These are phyloP conservation scores for Candida insectalens DNA, from an alignment of 805 yeast species.

Conservation along the genomic window DNA sequence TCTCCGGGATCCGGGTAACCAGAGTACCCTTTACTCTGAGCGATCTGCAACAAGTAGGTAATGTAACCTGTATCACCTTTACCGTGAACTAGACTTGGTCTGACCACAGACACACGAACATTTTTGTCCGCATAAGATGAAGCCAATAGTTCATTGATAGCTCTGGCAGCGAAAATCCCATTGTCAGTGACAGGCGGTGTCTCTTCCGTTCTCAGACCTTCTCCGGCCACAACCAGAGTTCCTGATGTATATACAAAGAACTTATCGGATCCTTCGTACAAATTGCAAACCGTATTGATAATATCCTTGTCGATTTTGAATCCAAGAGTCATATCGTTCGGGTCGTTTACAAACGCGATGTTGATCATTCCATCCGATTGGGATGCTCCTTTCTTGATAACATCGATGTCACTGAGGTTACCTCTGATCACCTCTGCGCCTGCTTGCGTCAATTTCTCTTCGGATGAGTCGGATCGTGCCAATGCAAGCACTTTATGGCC, in stretches of 20 bases:
- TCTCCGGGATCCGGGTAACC: not conserved
- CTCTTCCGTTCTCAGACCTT: not conserved
- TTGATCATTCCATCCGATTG: slow-evolving; percentile 1
- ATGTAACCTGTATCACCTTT: not conserved
- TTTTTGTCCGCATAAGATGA: not conserved
- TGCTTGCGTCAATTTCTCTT: not conserved
- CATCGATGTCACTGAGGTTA: not conserved
- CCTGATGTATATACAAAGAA: not conserved
- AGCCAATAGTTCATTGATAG: no score
- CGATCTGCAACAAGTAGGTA: not conserved
- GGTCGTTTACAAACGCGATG: slow-evolving; percentile 1
- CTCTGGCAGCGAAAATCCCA: no score
- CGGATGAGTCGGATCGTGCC: slow-evolving; percentile 15
- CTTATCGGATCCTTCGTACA: slow-evolving; percentile 1
- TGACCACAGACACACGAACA: not conserved
- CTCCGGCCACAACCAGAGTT: not conserved
- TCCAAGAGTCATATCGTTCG: not conserved
- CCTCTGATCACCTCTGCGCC: slow-evolving; percentile 1
- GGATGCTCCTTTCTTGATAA: slow-evolving; percentile 1
- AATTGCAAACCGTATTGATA: not conserved
- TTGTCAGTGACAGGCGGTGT: not conserved
- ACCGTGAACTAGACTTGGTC: slow-evolving; percentile 1
- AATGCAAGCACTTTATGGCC: slow-evolving; percentile 21
- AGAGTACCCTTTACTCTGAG: not conserved
- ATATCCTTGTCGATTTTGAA: not conserved